Conservation (phyloP, 2,329 filamentous ascomycete species). For the Aspergillus sp. region DNA sequence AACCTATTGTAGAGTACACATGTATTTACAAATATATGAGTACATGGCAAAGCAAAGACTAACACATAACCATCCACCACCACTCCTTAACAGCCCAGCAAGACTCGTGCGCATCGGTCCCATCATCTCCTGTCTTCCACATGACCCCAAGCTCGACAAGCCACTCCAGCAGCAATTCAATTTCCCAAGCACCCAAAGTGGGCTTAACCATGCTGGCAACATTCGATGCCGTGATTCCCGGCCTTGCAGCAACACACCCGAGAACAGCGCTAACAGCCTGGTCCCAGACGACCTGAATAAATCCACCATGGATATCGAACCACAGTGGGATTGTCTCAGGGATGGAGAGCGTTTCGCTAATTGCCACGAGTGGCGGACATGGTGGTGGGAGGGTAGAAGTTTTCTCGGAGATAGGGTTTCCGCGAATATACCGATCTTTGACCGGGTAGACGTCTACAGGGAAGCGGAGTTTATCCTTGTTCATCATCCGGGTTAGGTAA, state of each 20-base stretch:
- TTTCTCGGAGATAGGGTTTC: slow-evolving; percentile 40
- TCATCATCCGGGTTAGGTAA: slow-evolving; percentile 53
- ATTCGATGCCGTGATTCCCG: slow-evolving; percentile 42
- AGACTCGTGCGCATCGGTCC: slow-evolving; percentile 14
- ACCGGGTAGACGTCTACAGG: slow-evolving; percentile 45
- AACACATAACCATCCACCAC: slow-evolving; percentile 47
- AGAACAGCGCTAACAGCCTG: slow-evolving; percentile 46
- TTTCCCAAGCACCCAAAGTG: slow-evolving; percentile 48
- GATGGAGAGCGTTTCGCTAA: slow-evolving; percentile 3
- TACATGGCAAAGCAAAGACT: background rate
- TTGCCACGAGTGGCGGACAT: slow-evolving; percentile 18
- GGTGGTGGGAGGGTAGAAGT: slow-evolving; percentile 32
- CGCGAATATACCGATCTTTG: slow-evolving; percentile 42
- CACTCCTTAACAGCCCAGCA: slow-evolving; percentile 43
- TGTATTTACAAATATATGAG: background rate
- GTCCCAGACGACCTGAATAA: slow-evolving; percentile 47
- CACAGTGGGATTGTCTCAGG: slow-evolving; percentile 50
- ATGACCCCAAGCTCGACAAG: slow-evolving; percentile 34
- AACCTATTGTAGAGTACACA: background rate
- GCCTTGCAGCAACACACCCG: slow-evolving; percentile 46
- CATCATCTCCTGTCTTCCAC: slow-evolving; percentile 13
- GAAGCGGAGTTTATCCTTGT: slow-evolving; percentile 50
- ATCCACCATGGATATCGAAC: slow-evolving; percentile 52
- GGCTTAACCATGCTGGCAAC: slow-evolving; percentile 46
- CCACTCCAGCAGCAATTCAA: slow-evolving; percentile 48